phyloP scores from a whole-genome alignment of 192 early-diverging fungal genomes.

The Coemansia sp. region DNA sequence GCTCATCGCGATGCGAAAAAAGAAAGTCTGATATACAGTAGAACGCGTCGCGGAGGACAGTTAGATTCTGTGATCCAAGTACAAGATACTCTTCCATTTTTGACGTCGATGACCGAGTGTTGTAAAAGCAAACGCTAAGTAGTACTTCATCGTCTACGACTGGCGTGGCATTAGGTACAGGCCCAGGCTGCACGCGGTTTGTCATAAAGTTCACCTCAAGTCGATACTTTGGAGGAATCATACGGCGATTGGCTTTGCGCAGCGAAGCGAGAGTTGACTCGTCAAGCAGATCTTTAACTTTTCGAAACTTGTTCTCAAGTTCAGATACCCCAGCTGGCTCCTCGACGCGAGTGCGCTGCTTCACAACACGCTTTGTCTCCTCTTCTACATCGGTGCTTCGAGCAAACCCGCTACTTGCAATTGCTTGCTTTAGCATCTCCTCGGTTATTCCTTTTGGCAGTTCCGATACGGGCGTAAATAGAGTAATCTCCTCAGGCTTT shows the following conservation, averaged over 20 bases:
- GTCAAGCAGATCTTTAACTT: slow-evolving; percentile 42
- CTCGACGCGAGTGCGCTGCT: slow-evolving; percentile 34
- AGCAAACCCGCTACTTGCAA: slow-evolving; percentile 50
- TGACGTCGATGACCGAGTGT: slow-evolving; percentile 53
- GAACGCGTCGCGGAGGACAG: slow-evolving; percentile 69
- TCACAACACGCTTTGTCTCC: slow-evolving; percentile 23
- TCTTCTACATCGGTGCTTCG: slow-evolving; percentile 43
- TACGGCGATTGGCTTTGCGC: slow-evolving; percentile 53
- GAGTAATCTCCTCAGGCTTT: slow-evolving; percentile 31
- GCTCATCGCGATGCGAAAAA: slow-evolving; percentile 44
- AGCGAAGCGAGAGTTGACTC: slow-evolving; percentile 52
- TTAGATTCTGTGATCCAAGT: slow-evolving; percentile 67
- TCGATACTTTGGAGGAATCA: slow-evolving; percentile 51
- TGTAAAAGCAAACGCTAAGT: slow-evolving; percentile 65
- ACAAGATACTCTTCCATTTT: slow-evolving; percentile 67
- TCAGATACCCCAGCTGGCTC: slow-evolving; percentile 53
- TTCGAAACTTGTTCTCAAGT: slow-evolving; percentile 50
- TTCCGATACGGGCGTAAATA: slow-evolving; percentile 45
- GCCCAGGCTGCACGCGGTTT: slow-evolving; percentile 38
- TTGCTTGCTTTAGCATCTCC: slow-evolving; percentile 53
- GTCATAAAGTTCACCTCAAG: slow-evolving; percentile 58
- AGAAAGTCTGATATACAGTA: slow-evolving; percentile 70
- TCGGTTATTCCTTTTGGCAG: slow-evolving; percentile 48
- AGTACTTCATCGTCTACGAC: slow-evolving; percentile 59
- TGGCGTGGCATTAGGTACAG: slow-evolving; percentile 24